Evolutionary conservation across 108 stramenopile genomes (phyloP).

Genomic region (Conticribra weissflogii): DNA sequence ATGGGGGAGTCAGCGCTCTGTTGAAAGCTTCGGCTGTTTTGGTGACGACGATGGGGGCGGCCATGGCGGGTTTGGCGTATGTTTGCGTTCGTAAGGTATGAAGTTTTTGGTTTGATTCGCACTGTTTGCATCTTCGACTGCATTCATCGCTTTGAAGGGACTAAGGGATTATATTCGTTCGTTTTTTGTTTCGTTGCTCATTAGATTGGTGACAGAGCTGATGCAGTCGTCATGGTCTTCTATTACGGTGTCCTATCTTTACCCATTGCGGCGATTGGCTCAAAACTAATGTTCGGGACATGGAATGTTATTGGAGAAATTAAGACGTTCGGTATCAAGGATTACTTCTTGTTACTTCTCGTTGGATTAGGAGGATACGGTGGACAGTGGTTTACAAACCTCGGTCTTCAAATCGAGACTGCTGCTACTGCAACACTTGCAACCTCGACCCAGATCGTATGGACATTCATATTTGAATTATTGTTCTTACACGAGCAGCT

Average conservation of each 20-base stretch:
- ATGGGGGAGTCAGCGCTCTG: not conserved
- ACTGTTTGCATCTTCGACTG: too few relatives aligned
- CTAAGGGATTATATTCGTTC: too few relatives aligned
- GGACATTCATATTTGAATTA: conserved; percentile 51
- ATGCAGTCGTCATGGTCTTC: conserved; percentile 46
- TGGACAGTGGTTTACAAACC: conserved; percentile 49
- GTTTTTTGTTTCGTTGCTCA: too few relatives aligned
- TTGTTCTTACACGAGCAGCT: conserved; percentile 38
- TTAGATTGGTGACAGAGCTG: conserved; percentile 39
- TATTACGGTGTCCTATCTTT: conserved; percentile 41
- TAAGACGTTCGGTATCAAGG: conserved; percentile 12
- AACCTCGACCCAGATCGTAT: conserved; percentile 48
- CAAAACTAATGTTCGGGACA: conserved; percentile 22
- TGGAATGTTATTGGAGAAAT: conserved; percentile 41
- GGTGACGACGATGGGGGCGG: conserved; percentile 38
- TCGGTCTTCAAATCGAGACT: conserved; percentile 42
- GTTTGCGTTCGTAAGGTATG: conserved; percentile 48
- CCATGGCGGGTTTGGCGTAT: conserved; percentile 50
- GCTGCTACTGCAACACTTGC: conserved; percentile 48
- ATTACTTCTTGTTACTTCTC: conserved; percentile 31
- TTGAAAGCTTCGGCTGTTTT: conserved; percentile 35
- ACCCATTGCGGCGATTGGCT: conserved; percentile 39
- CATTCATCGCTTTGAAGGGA: too few relatives aligned
- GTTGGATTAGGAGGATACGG: conserved; percentile 47
- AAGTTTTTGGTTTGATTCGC: too few relatives aligned